Evolutionary conservation across 306 rosid genomes (phyloP).

Genomic region (Inga laurina): DNA sequence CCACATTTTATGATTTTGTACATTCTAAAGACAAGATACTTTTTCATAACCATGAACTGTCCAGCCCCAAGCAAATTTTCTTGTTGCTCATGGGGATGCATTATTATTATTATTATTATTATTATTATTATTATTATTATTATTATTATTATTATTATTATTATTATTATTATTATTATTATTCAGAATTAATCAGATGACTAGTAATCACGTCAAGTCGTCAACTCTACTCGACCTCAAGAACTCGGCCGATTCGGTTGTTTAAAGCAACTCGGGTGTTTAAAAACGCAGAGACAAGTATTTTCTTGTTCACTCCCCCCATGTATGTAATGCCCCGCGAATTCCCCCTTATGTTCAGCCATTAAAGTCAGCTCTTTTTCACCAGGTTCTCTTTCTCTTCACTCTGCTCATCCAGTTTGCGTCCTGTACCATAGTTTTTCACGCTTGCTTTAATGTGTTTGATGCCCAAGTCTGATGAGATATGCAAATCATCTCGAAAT

Average conservation of each 20-base stretch:
- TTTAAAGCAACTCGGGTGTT: slow-evolving; percentile 23
- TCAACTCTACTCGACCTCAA: slow-evolving; percentile 18
- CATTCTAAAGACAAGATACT: not conserved
- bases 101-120: not conserved
- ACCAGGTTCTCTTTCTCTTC: slow-evolving; percentile 46
- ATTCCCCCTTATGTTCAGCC: slow-evolving; percentile 35
- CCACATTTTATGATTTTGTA: not conserved
- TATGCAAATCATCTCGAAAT: slow-evolving; percentile 48
- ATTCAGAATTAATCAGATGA: not conserved
- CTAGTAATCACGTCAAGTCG: slow-evolving; percentile 32
- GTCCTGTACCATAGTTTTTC: not conserved
- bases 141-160: too few species aligned
- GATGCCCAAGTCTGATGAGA: slow-evolving; percentile 24
- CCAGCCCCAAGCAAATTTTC: not conserved
- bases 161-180: not conserved
- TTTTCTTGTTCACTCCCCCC: slow-evolving; percentile 21
- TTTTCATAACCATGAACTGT: not conserved
- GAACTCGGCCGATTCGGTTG: slow-evolving; percentile 36
- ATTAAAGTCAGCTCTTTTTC: slow-evolving; percentile 20
- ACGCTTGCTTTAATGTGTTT: slow-evolving; percentile 25
- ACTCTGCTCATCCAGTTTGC: not conserved
- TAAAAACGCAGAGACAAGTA: slow-evolving; percentile 18
- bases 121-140: too few species aligned
- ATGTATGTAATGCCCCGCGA: slow-evolving; percentile 28
- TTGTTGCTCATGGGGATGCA: not conserved